Evolutionary conservation across 768 basidiomycete genomes (phyloP), one percentile per base, ranked within the genome.

Genomic region (Naganishia randhawae): DNA sequence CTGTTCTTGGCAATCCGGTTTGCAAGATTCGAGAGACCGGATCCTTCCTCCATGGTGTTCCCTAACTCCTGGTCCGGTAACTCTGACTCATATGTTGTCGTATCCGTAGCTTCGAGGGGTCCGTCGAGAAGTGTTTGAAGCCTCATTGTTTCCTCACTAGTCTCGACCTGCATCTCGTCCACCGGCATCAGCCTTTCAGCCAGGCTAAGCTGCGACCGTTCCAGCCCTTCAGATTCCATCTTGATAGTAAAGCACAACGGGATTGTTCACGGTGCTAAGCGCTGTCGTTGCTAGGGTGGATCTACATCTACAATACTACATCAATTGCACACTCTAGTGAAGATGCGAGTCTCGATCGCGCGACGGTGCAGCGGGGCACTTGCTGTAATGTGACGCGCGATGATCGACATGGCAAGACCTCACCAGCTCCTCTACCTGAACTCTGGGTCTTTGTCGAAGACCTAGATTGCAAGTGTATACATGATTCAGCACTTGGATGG

Each of bases 1-100:
- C 57, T 25, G 37, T 61, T 61, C 57, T 61, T 61, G 11, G 57
- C 57, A 25, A 61, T 61, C 29, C 57, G 37, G 11, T 29, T 41
- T 6, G 33, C 57, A 13, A 61, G 37, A 27, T 39, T 39, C 10
- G 1, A 41, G n/a, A 22, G 17, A 11, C 57, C 11, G 7, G 39
- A 53, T 53, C 51, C 57, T 41, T 41, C 37, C 57, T n/a, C 57
- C 16, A 52, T 22, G 41, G 57, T 16, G 33, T 45, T 19, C 14
- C 51, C 61, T 33, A 57, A 52, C 2, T 42, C 57, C 7, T 3
- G 22, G 25, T 61, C 57, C 25, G 22, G 22, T n/a, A 39, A 2
- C 7, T 22, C 32, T 41, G 39, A 35, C 7, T 5, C 7, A 25
- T 41, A 9, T 22, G 10, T 11, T 4, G 9, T 13, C n/a, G 22